Evolutionary conservation across 331 rosid species (phyloP), one percentile per base, ranked within the genome.

Genomic region (Arachis monticola): DNA sequence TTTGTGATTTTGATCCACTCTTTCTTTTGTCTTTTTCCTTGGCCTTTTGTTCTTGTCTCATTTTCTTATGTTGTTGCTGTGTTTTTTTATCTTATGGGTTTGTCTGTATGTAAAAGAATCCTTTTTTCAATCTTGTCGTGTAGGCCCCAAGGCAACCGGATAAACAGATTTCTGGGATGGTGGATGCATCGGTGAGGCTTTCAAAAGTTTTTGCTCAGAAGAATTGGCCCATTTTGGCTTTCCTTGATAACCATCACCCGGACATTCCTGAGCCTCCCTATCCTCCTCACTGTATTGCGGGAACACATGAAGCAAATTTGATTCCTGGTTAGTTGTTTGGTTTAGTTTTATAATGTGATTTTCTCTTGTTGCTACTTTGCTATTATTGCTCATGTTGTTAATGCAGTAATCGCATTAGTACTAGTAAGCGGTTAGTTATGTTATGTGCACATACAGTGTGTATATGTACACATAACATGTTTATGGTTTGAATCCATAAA

Each of bases 271-370:
- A 94, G 65, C 85, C 71, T 56, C 99, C 99, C 35, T 94, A 87
- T 88, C 99, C 97, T 75, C 87, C 90, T 42, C 97, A 92, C 74
- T 94, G 97, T 67, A 79, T 94, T 75, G 76, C 73, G 31, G 99
- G 99, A 69, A 80, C 96, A 6, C 82, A 90, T 40, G 99, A 94
- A 77, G 67, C 84, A 45, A 86, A 88, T 6, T 84, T 92, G 35
- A 92, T 94, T 81, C 89, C 97, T 55, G 97, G 99, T 94, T 81
- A 50, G 76, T 69, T 14, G 13, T 32, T 38, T 38, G 41, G 0
- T 38, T 38, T 5, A 38, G 5, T 38, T 2, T 52, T 2, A 9
- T 1, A 9, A 7, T 57, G 48, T 31, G 30, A 27, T 27, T 27
- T 27, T 27, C 30, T 27, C 30, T 27, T 27, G 5, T 6, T 68